Evolutionary conservation across 306 rosid genomes (phyloP).

Genomic region (Adenanthera pavonina): DNA sequence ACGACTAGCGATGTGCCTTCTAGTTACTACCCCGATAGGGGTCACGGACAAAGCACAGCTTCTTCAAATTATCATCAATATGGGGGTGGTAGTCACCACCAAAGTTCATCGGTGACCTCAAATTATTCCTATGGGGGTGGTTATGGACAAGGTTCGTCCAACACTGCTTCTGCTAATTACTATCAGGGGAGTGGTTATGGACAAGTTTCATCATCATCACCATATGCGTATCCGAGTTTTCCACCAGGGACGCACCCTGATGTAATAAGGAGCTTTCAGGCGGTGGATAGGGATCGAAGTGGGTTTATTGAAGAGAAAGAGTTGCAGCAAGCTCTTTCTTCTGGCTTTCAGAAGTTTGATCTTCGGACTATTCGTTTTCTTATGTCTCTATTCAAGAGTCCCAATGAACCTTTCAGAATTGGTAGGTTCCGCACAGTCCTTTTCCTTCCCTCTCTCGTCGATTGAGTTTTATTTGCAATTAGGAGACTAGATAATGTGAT

Average conservation of each 20-base stretch:
- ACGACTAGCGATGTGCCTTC: conserved; percentile 28
- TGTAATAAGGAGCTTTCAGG: conserved; percentile 72
- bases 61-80: conserved; percentile 36
- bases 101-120: conserved; percentile 11
- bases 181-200: conserved; percentile 31
- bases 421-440: conserved; percentile 45
- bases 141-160: background rate
- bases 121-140: conserved; percentile 3
- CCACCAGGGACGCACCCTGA: conserved; percentile 77
- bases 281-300: conserved; percentile 83
- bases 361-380: conserved; percentile 84
- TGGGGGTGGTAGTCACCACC: conserved; percentile 7
- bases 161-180: conserved; percentile 25
- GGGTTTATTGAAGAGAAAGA: conserved; percentile 81
- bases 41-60: conserved; percentile 5
- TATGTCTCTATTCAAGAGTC: conserved; percentile 74
- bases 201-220: conserved; percentile 41
- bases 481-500: background rate
- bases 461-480: background rate
- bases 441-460: background rate
- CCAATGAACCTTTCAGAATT: conserved; percentile 52
- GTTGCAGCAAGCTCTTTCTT: conserved; percentile 83
- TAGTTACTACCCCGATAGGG: background rate
- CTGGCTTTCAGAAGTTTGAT: conserved; percentile 69
- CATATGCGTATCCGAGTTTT: conserved; percentile 49